Evolutionary conservation across 495 filamentous ascomycete species (phyloP).

Genomic region (Neurospora sp.): DNA sequence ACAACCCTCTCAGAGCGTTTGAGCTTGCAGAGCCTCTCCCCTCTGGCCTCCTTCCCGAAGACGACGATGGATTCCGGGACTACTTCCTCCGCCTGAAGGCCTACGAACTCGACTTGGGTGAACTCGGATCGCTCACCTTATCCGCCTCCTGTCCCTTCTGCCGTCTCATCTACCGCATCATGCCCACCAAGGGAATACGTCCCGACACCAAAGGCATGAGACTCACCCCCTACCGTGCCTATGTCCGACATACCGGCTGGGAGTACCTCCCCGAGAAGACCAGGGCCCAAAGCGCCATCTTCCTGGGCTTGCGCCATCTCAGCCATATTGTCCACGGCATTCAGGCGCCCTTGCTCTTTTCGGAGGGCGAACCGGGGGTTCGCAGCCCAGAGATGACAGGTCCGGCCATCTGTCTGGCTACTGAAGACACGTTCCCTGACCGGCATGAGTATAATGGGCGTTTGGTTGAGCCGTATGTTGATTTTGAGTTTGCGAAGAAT

Average conservation of each 20-base stretch:
- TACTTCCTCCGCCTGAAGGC: background rate
- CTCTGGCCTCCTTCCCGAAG: background rate
- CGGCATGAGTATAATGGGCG: background rate
- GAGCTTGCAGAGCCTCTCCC: background rate
- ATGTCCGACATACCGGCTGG: conserved; percentile 6
- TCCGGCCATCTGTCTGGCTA: conserved; percentile 1
- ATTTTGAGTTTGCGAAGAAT: background rate
- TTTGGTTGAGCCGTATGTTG: background rate
- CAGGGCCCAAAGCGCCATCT: background rate
- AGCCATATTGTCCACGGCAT: background rate
- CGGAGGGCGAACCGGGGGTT: background rate
- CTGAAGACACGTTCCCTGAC: background rate
- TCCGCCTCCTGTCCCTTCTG: conserved; percentile 7
- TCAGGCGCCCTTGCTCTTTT: background rate
- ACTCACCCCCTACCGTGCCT: conserved; percentile 2
- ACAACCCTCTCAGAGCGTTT: conserved; percentile 1
- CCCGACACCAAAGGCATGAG: background rate
- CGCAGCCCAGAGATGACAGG: background rate
- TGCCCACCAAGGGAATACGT: background rate
- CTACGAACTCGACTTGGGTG: background rate
- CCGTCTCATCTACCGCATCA: conserved; percentile 12
- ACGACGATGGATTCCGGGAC: background rate
- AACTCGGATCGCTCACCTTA: conserved; percentile 6
- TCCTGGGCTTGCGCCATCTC: background rate
- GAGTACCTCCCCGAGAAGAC: background rate